Evolutionary conservation across 1,284 basidiomycete genomes (phyloP).

Genomic region (Xerocomus amazonicus): DNA sequence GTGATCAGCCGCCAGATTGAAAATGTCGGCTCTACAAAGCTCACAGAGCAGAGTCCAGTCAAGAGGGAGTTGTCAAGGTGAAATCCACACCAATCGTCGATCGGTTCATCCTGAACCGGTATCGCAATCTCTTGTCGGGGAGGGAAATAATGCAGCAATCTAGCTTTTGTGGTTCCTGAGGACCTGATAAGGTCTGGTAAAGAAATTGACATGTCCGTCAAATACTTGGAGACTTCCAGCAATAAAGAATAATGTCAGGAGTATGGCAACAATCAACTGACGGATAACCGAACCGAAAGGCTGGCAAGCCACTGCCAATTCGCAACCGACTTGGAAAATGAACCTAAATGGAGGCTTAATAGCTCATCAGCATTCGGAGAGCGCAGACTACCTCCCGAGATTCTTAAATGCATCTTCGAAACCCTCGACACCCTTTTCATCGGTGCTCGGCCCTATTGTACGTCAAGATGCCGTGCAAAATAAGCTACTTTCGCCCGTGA

Average conservation of each 20-base stretch:
- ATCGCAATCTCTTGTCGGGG: constrained; percentile 41
- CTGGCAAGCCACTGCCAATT: constrained; percentile 83
- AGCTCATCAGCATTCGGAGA: neutral
- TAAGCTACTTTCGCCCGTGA: neutral
- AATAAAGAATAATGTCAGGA: no score
- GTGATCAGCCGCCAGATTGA: neutral
- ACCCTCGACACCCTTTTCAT: constrained; percentile 61
- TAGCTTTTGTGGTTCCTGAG: constrained; percentile 76
- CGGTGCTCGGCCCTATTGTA: constrained; percentile 61
- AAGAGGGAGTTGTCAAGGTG: constrained; percentile 84
- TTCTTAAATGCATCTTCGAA: constrained; percentile 87
- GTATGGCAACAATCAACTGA: neutral
- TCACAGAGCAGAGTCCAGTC: constrained; percentile 84
- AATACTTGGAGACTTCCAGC: constrained; percentile 52
- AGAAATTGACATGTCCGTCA: constrained; percentile 62
- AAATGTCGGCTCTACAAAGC: constrained; percentile 14
- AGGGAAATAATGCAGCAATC: constrained; percentile 90
- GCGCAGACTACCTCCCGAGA: constrained; percentile 56
- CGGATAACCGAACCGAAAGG: constrained; percentile 64
- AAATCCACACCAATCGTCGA: constrained; percentile 82
- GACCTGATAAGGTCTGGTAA: constrained; percentile 58
- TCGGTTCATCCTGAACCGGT: constrained; percentile 53
- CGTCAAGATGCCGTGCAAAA: neutral
- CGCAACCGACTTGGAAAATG: constrained; percentile 74
- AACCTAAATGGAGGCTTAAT: constrained; percentile 43